Base-by-base conservation (phyloP, 2,329 filamentous ascomycete genomes). In the Exophiala sideris region DNA sequence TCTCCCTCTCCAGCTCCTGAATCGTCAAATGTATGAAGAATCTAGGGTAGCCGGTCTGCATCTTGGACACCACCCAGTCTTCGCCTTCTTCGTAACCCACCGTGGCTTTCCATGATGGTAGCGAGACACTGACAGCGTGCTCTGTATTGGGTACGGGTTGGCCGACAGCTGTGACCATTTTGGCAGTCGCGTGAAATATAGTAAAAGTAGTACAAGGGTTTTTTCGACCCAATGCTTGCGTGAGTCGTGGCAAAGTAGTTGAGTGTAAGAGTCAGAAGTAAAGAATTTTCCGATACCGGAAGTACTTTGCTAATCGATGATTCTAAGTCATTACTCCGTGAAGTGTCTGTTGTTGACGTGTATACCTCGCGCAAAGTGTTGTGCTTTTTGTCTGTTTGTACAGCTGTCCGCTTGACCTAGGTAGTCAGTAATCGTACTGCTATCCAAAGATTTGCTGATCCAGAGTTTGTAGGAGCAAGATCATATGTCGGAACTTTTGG, bases 21-120 rank as follows among this genome's bases (percentile, higher is more conserved):
- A 97, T 95, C 62, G 80, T 84, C 65, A 85, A 87, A 71, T 97
- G 90, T 58, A 97, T 85, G 72, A 95, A 96, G 76, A 97, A 99
- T 50, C 91, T 83, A 57, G 94, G 94, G 71, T 99, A 99, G 34
- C 94, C 94, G 41, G 88, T 95, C 61, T 83, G 80, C 91, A 99
- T 87, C 67, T 85, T 87, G 59, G 80, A 81, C 14, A 94, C 61
- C n/a, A 99, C 89, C 86, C 89, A 94, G 52, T 85, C 77, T 68
- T 95, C 81, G 47, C 91, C 92, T 71, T 99, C 91, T 71, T 99
- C 94, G 67, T 99, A 99, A 38, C 84, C 92, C 36, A 99, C 79
- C 66, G 95, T 97, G 61, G 91, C 79, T 62, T 79, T 80, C 94
- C 94, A 99, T 73, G 91, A 95, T 36, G 94, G 94, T 21, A 99